These are phyloP conservation scores for Artemisia argyi DNA, from an alignment of 129 eudicot genomes.

Conservation along the genomic window DNA sequence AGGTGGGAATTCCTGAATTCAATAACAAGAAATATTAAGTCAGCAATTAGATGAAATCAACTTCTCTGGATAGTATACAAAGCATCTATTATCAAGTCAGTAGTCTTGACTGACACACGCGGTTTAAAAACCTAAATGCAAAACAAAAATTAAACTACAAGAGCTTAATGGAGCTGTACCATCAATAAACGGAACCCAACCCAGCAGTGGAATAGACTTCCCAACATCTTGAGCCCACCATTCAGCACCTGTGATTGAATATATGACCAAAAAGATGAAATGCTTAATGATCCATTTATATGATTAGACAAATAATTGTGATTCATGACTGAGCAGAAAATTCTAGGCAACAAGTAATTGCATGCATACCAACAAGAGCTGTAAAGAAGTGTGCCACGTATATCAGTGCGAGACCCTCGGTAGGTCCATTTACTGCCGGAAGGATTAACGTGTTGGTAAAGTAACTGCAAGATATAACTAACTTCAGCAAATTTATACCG, in stretches of 20 bases:
- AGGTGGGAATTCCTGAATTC: slow-evolving; percentile 68
- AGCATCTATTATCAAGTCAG: no score
- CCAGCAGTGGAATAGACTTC: slow-evolving; percentile 71
- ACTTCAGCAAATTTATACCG: slow-evolving; percentile 12
- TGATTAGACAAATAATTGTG: neutral
- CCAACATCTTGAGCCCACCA: slow-evolving; percentile 97
- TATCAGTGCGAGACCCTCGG: slow-evolving; percentile 96
- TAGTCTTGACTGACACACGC: neutral
- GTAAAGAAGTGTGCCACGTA: slow-evolving; percentile 77
- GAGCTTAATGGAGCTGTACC: slow-evolving; percentile 39
- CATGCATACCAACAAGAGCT: slow-evolving; percentile 74
- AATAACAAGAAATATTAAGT: slow-evolving; percentile 13
- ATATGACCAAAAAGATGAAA: neutral
- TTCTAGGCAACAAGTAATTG: neutral
- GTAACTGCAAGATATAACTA: slow-evolving; percentile 54
- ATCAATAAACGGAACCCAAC: slow-evolving; percentile 79
- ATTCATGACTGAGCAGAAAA: neutral
- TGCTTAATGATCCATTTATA: neutral
- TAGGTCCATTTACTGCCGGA: slow-evolving; percentile 95
- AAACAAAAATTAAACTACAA: neutral
- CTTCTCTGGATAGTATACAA: neutral
- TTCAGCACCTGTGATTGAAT: slow-evolving; percentile 67
- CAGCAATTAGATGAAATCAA: neutral
- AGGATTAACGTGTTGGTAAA: slow-evolving; percentile 94
- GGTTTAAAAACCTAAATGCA: neutral